A percentile compares a stretch with the other conserved stretches of the same genome.
These are phyloP conservation scores for Fusarium sp. DNA, from an alignment of 2,329 filamentous ascomycete species.

Conservation along the genomic window DNA sequence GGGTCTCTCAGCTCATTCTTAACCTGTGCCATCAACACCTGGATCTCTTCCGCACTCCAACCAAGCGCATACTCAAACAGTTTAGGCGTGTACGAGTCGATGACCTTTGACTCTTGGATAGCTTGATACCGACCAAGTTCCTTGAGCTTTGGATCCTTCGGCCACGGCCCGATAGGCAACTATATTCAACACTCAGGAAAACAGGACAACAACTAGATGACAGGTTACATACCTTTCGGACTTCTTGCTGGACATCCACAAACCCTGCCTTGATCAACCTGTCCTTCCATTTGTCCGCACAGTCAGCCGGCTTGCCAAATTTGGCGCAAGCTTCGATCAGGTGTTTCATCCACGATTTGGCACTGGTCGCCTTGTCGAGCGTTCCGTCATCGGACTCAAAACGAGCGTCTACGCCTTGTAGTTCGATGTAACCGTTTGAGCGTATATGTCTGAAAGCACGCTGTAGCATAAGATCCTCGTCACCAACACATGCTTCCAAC, in stretches of 20 bases:
- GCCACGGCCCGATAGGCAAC: slow-evolving; percentile 23
- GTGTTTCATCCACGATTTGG: slow-evolving; percentile 4
- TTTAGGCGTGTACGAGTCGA: slow-evolving; percentile 30
- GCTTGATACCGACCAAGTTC: slow-evolving; percentile 22
- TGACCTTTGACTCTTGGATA: slow-evolving; percentile 18
- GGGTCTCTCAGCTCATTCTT: slow-evolving; percentile 30
- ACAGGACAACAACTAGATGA: accelerated
- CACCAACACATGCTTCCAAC: slow-evolving; percentile 7
- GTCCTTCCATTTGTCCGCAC: slow-evolving; percentile 5
- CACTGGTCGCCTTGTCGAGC: background rate
- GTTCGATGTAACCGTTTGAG: slow-evolving; percentile 7
- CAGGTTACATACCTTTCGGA: background rate
- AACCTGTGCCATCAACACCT: slow-evolving; percentile 25
- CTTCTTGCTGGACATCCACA: slow-evolving; percentile 2
- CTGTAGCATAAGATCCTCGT: background rate
- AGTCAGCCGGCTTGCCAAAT: slow-evolving; percentile 20
- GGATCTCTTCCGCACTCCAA: slow-evolving; percentile 21
- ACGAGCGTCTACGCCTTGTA: slow-evolving; percentile 2
- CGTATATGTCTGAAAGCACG: background rate
- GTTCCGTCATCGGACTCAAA: slow-evolving; percentile 19
- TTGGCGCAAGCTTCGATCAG: slow-evolving; percentile 10
- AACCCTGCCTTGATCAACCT: slow-evolving; percentile 6
- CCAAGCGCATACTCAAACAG: slow-evolving; percentile 26
- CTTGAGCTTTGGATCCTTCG: slow-evolving; percentile 17
- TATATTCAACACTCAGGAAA: background rate